A percentile compares a stretch with the other conserved stretches of the same genome.
Conservation (phyloP, 2,329 filamentous ascomycete genomes). For the Cladobotryum mycophilum region DNA sequence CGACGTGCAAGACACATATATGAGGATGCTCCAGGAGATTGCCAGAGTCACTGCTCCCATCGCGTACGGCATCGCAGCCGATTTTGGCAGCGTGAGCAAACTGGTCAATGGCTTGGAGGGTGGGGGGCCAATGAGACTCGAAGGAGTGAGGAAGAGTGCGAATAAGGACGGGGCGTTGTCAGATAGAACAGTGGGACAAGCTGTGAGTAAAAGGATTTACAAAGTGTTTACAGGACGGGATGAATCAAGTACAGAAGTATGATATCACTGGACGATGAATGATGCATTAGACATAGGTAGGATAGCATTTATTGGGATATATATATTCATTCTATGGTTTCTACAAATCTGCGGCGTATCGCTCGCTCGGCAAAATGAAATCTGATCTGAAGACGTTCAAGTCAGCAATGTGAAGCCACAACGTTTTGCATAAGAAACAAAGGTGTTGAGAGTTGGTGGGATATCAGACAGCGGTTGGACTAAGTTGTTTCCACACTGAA, state of each 20-base stretch:
- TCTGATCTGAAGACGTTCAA: not conserved
- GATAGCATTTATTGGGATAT: not conserved
- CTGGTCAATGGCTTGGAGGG: slow-evolving; percentile 54
- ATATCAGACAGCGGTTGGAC: slow-evolving; percentile 79
- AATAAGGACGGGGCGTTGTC: slow-evolving; percentile 52
- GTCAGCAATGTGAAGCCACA: not conserved
- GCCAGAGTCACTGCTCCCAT: slow-evolving; percentile 64
- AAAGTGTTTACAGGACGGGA: slow-evolving; percentile 56
- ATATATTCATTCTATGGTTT: not conserved
- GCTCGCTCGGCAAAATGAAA: not conserved
- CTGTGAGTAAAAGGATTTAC: slow-evolving; percentile 52
- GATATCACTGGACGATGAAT: slow-evolving; percentile 10
- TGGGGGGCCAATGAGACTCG: slow-evolving; percentile 55
- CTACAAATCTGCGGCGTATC: not conserved
- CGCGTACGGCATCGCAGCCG: slow-evolving; percentile 59
- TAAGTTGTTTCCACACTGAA: slow-evolving; percentile 60
- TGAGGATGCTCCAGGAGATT: slow-evolving; percentile 71
- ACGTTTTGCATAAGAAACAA: not conserved
- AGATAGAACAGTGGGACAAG: slow-evolving; percentile 49
- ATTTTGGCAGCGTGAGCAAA: slow-evolving; percentile 52
- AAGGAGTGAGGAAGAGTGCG: slow-evolving; percentile 51
- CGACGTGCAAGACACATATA: slow-evolving; percentile 59
- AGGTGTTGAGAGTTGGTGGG: not conserved
- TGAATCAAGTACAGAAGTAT: slow-evolving; percentile 50
- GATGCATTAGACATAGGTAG: not conserved